Conservation (phyloP, 169 alveolate species). For the Pseudocohnilembus persalinus region DNA sequence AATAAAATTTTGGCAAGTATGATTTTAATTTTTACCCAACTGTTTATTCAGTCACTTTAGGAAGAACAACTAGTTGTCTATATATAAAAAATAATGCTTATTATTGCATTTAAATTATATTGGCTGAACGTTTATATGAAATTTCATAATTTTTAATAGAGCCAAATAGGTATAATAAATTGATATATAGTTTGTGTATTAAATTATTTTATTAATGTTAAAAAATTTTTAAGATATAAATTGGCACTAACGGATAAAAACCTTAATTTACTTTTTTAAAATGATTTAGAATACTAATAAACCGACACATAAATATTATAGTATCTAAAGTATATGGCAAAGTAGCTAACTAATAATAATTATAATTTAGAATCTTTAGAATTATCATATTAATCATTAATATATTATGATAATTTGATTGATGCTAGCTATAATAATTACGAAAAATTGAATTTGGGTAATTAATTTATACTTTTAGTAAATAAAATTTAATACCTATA, state of each 20-base stretch:
- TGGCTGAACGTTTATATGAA: no score
- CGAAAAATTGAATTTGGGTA: neutral
- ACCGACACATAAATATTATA: neutral
- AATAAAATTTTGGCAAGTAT: no score
- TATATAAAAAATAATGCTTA: no score
- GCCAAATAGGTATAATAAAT: neutral
- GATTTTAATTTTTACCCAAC: no score
- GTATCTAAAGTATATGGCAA: neutral
- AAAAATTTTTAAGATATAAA: neutral
- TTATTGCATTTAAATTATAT: no score
- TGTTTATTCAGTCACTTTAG: no score
- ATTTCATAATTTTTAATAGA: no score
- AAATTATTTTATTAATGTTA: neutral
- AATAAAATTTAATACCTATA: no score
- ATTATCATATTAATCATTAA: neutral
- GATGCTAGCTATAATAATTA: neutral
- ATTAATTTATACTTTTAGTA: no score
- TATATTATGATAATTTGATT: no score
- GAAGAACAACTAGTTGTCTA: no score
- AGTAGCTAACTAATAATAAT: neutral
- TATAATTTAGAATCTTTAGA: neutral
- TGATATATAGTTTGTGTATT: neutral
- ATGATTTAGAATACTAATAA: neutral
- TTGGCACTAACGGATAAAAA: neutral
- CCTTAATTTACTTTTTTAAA: no score